Evolutionary conservation across 2,329 filamentous ascomycete genomes (phyloP), one percentile per base, ranked within the genome.

Genomic region (Pseudogymnoascus sp.): DNA sequence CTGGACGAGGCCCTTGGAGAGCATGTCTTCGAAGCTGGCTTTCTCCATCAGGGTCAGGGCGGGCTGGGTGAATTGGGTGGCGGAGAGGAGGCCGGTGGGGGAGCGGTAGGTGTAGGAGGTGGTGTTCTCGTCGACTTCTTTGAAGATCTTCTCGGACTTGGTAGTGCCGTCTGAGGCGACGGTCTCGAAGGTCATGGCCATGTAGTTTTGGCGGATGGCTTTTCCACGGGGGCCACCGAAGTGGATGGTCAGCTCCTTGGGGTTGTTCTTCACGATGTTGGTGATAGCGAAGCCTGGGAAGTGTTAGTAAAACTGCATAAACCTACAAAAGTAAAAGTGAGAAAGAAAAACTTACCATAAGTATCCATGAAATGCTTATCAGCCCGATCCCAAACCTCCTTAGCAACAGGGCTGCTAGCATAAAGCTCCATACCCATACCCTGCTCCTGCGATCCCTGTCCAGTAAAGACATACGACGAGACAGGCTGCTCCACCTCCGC

Each of bases 361-460:
- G 96, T 97, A 78, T 97, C 93, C 80, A 97, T 87, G 75, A 99
- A 93, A 76, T 99, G 96, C 78, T 91, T 96, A 79, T 99, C 95
- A 60, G 95, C 96, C 65, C 92, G 87, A 75, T 97, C 95, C 95
- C 95, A 99, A 61, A 99, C 95, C 71, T 96, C 93, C 80, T 92
- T 93, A 66, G 95, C 96, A 18, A 99, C 95, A 38, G 88, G 81
- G 75, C 95, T 97, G 82, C 88, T 96, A 72, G 84, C 89, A 76
- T 99, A 99, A 61, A 99, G 83, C 73, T 97, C 95, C 95, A 99
- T 99, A 78, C 95, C 95, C 95, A 99, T 99, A 66, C 95, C 95
- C 77, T 99, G 95, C 77, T 99, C 95, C 77, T 99, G 96, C 60
- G 93, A 97, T 71, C 95, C 95, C 77, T 99, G 95, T 63, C 95